Evolutionary conservation across 2,329 filamentous ascomycete species (phyloP), one percentile per base, ranked within the genome.

Genomic region (Rutstroemia sp.): DNA sequence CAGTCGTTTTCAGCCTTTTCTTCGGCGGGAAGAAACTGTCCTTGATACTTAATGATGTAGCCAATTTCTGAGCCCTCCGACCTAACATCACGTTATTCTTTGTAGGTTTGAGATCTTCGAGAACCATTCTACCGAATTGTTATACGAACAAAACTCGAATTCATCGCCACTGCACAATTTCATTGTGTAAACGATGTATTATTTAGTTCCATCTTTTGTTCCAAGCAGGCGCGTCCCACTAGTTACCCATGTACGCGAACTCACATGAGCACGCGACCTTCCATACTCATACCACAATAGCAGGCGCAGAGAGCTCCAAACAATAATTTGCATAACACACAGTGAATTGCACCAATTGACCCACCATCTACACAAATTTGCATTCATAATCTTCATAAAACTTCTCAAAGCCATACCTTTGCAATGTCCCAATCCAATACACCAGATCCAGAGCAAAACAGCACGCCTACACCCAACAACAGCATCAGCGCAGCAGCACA

Each of bases 1-100:
- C 58, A 27, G 52, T 46, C 9, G 59, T 62, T 51, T 68, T 69
- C 30, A 67, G 46, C n/a, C 65, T 59, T 53, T 69, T 69, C 25
- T 64, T 54, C 40, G 64, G 63, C 27, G 63, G 64, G 6, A 52
- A 46, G 9, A 48, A 53, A 30, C 61, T 58, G 19, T 65, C 61
- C 34, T 66, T 40, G 46, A 65, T 67, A 9, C 27, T 47, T 23
- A 64, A 64, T 3, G 64, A 63, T 45, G 64, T 64, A 6, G 57
- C 23, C 17, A 64, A 59, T 54, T 65, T 64, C 51, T 63, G 61
- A 25, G 63, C 59, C 27, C 52, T 60, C 56, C 61, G 61, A 50
- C 61, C 60, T 25, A 61, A 38, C 63, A 67, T 67, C 55, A 58
- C 42, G 56, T 66, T 64, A 49, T 62, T 60, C 25, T 39, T 38